A percentile compares a stretch with the other conserved stretches of the same genome.
Conservation (phyloP, 306 rosid species). For the Trichosanthes cucumerina region DNA sequence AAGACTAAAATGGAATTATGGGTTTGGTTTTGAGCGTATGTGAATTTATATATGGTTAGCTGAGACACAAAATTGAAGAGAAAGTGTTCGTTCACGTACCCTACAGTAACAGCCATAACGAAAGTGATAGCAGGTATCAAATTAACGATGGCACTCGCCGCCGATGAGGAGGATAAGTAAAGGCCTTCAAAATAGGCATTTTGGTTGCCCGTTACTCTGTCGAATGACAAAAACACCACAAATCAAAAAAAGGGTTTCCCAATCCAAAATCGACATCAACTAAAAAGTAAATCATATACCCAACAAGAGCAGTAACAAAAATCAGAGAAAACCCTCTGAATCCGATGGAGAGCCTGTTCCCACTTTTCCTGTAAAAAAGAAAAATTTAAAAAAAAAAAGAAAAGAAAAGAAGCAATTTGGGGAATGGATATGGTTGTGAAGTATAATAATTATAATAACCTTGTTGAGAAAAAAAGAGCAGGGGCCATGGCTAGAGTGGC, state of each 20-base stretch:
- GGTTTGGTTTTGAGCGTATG: too few species aligned
- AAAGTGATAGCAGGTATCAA: slow-evolving; percentile 54
- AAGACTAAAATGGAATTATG: background rate
- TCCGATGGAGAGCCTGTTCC: slow-evolving; percentile 20
- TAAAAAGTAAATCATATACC: slow-evolving; percentile 14
- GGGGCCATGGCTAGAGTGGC: slow-evolving; percentile 43
- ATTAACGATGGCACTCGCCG: slow-evolving; percentile 44
- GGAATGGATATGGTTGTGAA: background rate
- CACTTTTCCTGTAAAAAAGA: slow-evolving; percentile 22
- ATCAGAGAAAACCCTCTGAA: slow-evolving; percentile 31
- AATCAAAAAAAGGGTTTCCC: background rate
- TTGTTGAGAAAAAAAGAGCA: slow-evolving; percentile 32
- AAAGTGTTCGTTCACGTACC: slow-evolving; percentile 21
- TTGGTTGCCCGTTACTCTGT: slow-evolving; percentile 31
- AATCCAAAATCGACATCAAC: background rate
- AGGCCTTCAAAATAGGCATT: slow-evolving; percentile 35
- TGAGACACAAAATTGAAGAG: too few species aligned
- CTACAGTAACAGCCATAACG: slow-evolving; percentile 27
- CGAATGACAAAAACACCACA: background rate
- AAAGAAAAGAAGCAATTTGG: background rate
- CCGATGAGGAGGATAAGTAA: slow-evolving; percentile 33
- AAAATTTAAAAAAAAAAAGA: background rate
- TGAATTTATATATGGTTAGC: too few species aligned
- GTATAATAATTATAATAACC: background rate
- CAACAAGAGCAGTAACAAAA: slow-evolving; percentile 38